Conservation (phyloP, 2,329 filamentous ascomycete genomes). For the Alternaria tenuissima region DNA sequence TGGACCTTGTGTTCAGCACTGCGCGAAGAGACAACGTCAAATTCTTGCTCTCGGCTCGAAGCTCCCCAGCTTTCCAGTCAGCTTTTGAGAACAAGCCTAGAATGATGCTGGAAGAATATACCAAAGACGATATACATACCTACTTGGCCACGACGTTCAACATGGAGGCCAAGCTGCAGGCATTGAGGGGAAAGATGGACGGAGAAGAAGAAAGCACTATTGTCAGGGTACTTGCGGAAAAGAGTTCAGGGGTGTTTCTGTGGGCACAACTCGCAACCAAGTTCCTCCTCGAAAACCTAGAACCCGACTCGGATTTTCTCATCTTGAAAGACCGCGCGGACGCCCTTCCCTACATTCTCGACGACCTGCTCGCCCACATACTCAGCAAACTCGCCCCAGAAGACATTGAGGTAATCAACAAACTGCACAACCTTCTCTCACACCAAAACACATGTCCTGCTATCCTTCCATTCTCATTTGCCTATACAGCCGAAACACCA, state of each 20-base stretch:
- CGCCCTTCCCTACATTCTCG: conserved; percentile 34
- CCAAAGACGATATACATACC: conserved; percentile 27
- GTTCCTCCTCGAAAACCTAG: conserved; percentile 31
- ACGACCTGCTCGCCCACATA: conserved; percentile 36
- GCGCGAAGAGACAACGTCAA: conserved; percentile 42
- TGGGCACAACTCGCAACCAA: conserved; percentile 37
- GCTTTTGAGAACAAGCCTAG: conserved; percentile 35
- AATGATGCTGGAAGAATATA: conserved; percentile 35
- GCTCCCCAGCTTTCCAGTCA: conserved; percentile 28
- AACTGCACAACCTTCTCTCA: conserved; percentile 35
- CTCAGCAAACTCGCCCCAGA: conserved; percentile 29
- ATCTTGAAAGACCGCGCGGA: conserved; percentile 34
- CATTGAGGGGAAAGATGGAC: conserved; percentile 31
- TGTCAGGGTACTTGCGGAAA: conserved; percentile 33
- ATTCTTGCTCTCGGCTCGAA: conserved; percentile 41
- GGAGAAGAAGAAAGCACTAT: conserved; percentile 32
- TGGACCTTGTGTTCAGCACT: conserved; percentile 28
- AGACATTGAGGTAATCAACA: conserved; percentile 30
- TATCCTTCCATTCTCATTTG: conserved; percentile 38
- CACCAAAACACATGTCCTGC: conserved; percentile 25
- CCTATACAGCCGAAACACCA: conserved; percentile 29
- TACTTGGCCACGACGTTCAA: conserved; percentile 23
- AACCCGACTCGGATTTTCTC: conserved; percentile 32
- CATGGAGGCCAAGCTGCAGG: conserved; percentile 18
- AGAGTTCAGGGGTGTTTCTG: conserved; percentile 36